phyloP scores from a whole-genome alignment of 305 asterid genomes.

The Fraxinus xanthoxyloides region DNA sequence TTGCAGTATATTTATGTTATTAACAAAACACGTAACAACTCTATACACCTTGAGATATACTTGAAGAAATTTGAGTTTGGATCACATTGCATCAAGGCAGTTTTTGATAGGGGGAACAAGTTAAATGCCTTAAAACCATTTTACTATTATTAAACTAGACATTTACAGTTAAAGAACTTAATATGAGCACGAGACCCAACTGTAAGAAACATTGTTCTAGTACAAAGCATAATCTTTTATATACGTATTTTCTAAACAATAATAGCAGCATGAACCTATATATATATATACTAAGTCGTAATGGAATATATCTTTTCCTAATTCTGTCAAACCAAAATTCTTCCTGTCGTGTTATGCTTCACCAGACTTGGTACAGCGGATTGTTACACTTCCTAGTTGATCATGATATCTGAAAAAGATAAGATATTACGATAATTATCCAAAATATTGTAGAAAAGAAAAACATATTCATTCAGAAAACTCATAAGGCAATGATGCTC shows the following conservation, averaged over 20 bases:
- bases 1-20: no score
- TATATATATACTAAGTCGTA: conserved; percentile 14
- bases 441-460: background rate
- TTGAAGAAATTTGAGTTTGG: background rate
- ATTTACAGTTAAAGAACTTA: background rate
- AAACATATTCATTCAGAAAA: background rate
- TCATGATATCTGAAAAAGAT: conserved; percentile 37
- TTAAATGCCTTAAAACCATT: background rate
- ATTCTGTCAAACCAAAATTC: background rate
- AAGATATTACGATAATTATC: background rate
- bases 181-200: background rate
- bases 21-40: background rate
- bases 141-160: background rate
- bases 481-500: background rate
- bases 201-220: background rate
- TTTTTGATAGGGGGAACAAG: background rate
- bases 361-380: conserved; percentile 13
- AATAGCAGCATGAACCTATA: background rate
- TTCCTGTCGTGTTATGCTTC: background rate
- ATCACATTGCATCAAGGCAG: background rate
- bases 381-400: conserved; percentile 18
- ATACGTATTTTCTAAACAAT: background rate
- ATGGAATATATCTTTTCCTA: conserved; percentile 12
- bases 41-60: background rate
- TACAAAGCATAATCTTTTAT: background rate